Conservation (phyloP, 345 rosid genomes). For the Angophora floribunda region DNA sequence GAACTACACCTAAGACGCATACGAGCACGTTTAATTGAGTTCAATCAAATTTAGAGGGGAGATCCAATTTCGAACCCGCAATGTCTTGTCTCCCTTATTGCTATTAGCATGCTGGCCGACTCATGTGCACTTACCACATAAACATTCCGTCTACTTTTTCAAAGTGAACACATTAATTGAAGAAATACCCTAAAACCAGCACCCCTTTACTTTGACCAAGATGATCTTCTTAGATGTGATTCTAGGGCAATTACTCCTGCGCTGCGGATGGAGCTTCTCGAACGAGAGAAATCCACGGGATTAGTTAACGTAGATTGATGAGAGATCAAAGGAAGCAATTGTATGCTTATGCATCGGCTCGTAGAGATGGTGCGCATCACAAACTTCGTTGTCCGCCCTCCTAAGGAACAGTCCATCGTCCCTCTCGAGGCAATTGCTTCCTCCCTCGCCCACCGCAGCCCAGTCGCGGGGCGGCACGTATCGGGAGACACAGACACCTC, state of each 20-base stretch:
- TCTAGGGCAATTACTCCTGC: background rate
- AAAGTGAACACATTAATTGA: background rate
- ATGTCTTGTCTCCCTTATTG: background rate
- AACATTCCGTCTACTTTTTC: background rate
- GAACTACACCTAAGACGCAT: background rate
- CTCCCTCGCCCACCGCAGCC: background rate
- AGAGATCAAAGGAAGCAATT: background rate
- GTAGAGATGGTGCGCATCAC: background rate
- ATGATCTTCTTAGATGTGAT: background rate
- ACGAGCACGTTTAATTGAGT: background rate
- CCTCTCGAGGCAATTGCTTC: conserved; percentile 38
- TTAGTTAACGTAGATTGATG: background rate
- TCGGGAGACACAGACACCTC: conserved; percentile 22
- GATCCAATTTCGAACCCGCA: background rate
- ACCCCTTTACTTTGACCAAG: background rate
- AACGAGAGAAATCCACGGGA: background rate
- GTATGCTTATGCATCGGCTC: background rate
- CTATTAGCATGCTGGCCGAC: background rate
- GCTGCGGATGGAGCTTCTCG: background rate
- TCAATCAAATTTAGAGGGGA: background rate
- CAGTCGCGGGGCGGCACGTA: background rate
- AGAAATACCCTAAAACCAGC: background rate
- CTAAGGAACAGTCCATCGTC: conserved; percentile 9
- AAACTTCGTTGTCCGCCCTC: conserved; percentile 9
- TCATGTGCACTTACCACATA: background rate